Base-by-base conservation (phyloP, 176 grass and related monocot genomes). In the Triticum monococcum region DNA sequence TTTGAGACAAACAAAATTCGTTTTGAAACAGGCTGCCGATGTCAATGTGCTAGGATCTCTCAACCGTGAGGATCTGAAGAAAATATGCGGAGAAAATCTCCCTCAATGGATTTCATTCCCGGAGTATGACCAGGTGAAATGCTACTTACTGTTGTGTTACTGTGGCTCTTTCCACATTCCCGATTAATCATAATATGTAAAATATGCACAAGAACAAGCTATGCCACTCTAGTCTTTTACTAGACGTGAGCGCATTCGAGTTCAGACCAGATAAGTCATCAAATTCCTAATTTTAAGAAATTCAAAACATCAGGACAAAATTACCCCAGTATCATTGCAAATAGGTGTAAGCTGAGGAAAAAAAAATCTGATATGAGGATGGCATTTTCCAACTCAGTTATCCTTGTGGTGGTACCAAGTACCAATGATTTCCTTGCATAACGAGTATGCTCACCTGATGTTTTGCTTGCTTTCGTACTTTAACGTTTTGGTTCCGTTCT, bases 41-140 rank as follows among this genome's bases (percentile, higher is more conserved):
- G 80, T 99, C 81, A 94, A 78, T 79, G 57, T 84, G 81, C 71
- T 96, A 48, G 97, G 92, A 38, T 91, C 87, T 87, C 82, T 99
- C 23, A 87, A 36, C 72, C 89, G 92, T 46, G 94, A 99, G 17
- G 97, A 99, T 31, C 46, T 99, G 79, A 96, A 93, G 92, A 99
- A 93, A 93, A 91, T 99, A 48, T 99, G 97, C 81, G 97, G 92
- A 63, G 92, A 99, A 41, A 96, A 94, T 89, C 10, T 91, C 36
- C 94, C 97, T 54, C 77, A 99, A 66, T 99, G 97, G 97, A 79
- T 99, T 81, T 94, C 97, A 70, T 99, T 99, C 73, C 94, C 97
- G 24, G 88, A 88, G 77, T 96, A 89, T 85, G 97, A 99, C 88
- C 93, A 94, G 90, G 97, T 96, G 60, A 79, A 67, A 72, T 72